Percentiles rank a stretch among this genome's conserved stretches.
phyloP scores from a whole-genome alignment of 768 basidiomycete species.

The Tubosaeta sp. region DNA sequence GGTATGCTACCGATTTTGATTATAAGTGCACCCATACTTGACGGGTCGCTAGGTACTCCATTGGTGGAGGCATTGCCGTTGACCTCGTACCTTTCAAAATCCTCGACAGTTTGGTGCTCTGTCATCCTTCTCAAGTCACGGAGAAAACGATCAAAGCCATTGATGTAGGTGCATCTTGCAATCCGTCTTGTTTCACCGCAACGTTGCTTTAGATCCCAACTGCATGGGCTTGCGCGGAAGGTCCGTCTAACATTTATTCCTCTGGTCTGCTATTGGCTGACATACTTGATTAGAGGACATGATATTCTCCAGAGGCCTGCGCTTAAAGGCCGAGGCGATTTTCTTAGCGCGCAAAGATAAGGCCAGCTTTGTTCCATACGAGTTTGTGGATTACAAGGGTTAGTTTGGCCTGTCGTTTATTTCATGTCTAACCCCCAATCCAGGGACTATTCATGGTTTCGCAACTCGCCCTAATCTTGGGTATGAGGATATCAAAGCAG shows the following conservation, averaged over 20 bases:
- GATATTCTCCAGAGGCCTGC: slow-evolving; percentile 21
- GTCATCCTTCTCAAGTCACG: slow-evolving; percentile 36
- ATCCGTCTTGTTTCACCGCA: not conserved
- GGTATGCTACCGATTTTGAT: slow-evolving; percentile 25
- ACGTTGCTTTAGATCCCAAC: slow-evolving; percentile 17
- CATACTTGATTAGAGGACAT: slow-evolving; percentile 29
- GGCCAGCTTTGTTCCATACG: slow-evolving; percentile 29
- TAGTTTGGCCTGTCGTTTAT: not conserved
- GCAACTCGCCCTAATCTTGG: slow-evolving; percentile 43
- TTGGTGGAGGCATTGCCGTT: slow-evolving; percentile 31
- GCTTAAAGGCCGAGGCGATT: slow-evolving; percentile 27
- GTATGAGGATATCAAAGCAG: slow-evolving; percentile 40
- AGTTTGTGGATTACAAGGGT: slow-evolving; percentile 37
- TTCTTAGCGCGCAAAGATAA: slow-evolving; percentile 30
- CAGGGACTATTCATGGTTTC: slow-evolving; percentile 48
- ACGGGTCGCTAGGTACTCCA: slow-evolving; percentile 32
- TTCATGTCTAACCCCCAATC: slow-evolving; percentile 2
- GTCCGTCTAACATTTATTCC: slow-evolving; percentile 11
- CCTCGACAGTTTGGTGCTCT: slow-evolving; percentile 37
- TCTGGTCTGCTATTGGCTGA: not conserved
- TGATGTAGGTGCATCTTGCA: slow-evolving; percentile 6
- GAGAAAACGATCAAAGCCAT: slow-evolving; percentile 34
- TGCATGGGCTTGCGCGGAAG: slow-evolving; percentile 38
- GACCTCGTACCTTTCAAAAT: slow-evolving; percentile 28
- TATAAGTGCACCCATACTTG: not conserved